These are phyloP conservation scores for Nidula microcarpa DNA, from an alignment of 768 basidiomycete genomes.

Conservation along the genomic window DNA sequence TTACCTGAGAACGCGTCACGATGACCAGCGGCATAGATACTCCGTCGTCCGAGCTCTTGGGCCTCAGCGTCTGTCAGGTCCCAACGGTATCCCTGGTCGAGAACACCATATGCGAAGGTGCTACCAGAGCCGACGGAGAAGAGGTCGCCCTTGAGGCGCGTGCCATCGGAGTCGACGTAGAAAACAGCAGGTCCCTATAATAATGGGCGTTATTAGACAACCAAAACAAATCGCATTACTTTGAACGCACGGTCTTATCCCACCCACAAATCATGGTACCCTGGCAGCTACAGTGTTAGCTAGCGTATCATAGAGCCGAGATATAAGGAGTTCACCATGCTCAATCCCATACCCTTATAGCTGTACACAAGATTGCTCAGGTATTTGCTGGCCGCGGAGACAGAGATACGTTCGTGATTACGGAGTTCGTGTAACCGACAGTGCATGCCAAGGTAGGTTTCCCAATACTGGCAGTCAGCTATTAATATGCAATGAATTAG, in stretches of 20 bases:
- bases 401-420: constrained; percentile 95
- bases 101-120: constrained; percentile 98
- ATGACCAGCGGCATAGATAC: constrained; percentile 96
- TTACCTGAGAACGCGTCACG: constrained; percentile 97
- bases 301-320: too few relatives aligned
- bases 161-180: constrained; percentile 97
- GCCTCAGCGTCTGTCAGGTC: constrained; percentile 92
- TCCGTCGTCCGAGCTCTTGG: constrained; percentile 87
- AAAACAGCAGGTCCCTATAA: constrained; percentile 85
- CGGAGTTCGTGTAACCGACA: constrained; percentile 96
- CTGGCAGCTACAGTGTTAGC: too few relatives aligned
- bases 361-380: constrained; percentile 95
- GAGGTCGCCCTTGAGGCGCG: constrained; percentile 92
- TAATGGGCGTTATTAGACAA: constrained; percentile 1
- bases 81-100: constrained; percentile 94
- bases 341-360: constrained; percentile 99
- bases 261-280: constrained; percentile 99
- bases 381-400: constrained; percentile 98
- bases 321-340: constrained; percentile 93
- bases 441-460: constrained; percentile 97
- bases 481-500: background rate
- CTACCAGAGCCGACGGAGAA: constrained; percentile 99
- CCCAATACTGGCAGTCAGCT: constrained; percentile 98
- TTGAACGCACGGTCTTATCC: constrained; percentile 85
- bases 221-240: background rate